Conservation (phyloP, 768 basidiomycete genomes). For the Sarcodon sp. region DNA sequence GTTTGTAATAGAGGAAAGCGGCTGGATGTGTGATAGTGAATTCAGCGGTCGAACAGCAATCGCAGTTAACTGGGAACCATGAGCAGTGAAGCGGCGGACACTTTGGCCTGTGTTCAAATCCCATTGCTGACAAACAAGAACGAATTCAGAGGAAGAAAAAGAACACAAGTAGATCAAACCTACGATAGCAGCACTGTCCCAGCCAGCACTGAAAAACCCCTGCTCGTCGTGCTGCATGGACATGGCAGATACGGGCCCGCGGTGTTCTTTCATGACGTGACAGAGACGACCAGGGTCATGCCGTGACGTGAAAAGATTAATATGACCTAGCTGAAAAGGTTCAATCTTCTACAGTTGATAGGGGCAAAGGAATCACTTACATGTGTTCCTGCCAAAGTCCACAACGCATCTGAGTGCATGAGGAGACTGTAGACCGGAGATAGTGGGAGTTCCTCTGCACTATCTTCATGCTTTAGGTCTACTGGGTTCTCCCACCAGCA, state of each 20-base stretch:
- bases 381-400: slow-evolving; percentile 80
- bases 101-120: slow-evolving; percentile 86
- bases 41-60: slow-evolving; percentile 61
- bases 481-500: slow-evolving; percentile 86
- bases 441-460: slow-evolving; percentile 35
- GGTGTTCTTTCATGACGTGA: slow-evolving; percentile 65
- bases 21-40: slow-evolving; percentile 6
- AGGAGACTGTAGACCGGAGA: slow-evolving; percentile 84
- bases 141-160: slow-evolving; percentile 5
- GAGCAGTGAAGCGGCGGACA: slow-evolving; percentile 65
- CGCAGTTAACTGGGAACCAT: slow-evolving; percentile 76
- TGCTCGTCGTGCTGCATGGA: slow-evolving; percentile 73
- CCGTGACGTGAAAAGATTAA: slow-evolving; percentile 87
- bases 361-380: slow-evolving; percentile 32
- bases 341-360: slow-evolving; percentile 3
- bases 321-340: slow-evolving; percentile 57
- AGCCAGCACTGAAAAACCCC: slow-evolving; percentile 80
- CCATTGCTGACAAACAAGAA: slow-evolving; percentile 67
- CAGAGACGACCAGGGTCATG: slow-evolving; percentile 79
- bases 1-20: not conserved
- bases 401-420: slow-evolving; percentile 88
- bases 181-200: slow-evolving; percentile 86
- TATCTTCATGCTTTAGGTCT: slow-evolving; percentile 11
- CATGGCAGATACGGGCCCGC: slow-evolving; percentile 77
- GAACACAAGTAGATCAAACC: slow-evolving; percentile 17